Percentiles rank a stretch among this genome's conserved stretches.
phyloP scores from a whole-genome alignment of 495 filamentous ascomycete genomes.

The Friedmanniomyces endolithicus region DNA sequence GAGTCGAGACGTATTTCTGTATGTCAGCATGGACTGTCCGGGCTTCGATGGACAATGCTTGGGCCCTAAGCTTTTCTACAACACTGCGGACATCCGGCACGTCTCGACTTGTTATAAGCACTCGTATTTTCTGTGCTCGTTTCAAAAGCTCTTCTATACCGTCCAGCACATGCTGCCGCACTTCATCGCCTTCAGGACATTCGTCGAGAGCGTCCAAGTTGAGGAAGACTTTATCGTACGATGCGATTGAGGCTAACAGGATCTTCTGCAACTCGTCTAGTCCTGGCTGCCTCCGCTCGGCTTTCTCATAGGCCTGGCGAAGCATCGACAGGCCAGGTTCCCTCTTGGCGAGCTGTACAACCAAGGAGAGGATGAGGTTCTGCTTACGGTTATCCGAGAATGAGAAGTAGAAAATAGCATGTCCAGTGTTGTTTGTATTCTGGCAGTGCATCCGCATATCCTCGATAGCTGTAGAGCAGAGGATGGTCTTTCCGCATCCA shows the following conservation, averaged over 20 bases:
- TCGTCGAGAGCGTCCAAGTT: constrained; percentile 24
- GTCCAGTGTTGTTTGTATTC: neutral
- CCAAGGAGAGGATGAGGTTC: constrained; percentile 11
- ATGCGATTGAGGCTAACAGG: neutral
- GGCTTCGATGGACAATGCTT: constrained; percentile 1
- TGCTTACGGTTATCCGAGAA: constrained; percentile 19
- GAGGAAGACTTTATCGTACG: constrained; percentile 11
- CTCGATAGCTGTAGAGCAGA: constrained; percentile 17
- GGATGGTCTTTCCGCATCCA: constrained; percentile 20
- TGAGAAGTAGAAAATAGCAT: constrained; percentile 19
- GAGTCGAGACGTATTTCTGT: constrained; percentile 12
- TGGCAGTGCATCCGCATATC: constrained; percentile 12
- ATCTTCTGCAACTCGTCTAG: constrained; percentile 10
- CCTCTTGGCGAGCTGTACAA: constrained; percentile 14
- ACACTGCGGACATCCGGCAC: constrained; percentile 8
- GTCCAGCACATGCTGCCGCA: constrained; percentile 11
- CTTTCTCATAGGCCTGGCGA: constrained; percentile 12
- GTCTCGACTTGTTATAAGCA: constrained; percentile 21
- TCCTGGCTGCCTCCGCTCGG: constrained; percentile 2
- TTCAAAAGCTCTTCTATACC: neutral
- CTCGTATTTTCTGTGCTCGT: constrained; percentile 7
- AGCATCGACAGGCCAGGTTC: constrained; percentile 10
- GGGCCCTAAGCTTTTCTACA: constrained; percentile 1
- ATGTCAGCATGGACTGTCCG: constrained; percentile 19
- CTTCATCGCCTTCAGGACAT: constrained; percentile 10